Evolutionary conservation across 352 stramenopile genomes (phyloP).

Genomic region (Pythium monospermum): DNA sequence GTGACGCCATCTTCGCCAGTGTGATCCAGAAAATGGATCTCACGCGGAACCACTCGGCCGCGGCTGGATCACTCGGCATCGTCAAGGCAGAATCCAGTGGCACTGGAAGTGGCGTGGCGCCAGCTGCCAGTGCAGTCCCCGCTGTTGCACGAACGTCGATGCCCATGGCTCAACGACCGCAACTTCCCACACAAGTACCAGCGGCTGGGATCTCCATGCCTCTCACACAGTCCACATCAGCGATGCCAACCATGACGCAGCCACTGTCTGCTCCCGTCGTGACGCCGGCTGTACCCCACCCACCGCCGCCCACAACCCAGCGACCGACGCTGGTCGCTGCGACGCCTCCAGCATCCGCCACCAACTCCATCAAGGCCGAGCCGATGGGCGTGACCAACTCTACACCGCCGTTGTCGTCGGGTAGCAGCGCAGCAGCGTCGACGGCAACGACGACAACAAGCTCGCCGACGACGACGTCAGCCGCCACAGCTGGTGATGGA

Average conservation of each 20-base stretch:
- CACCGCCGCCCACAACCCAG: slow-evolving; percentile 11
- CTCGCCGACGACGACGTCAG: background rate
- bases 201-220: background rate
- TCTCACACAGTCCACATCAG: background rate
- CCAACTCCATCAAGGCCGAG: slow-evolving; percentile 13
- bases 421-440: too few species aligned
- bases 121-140: background rate
- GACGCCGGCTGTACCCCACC: background rate
- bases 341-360: slow-evolving; percentile 2
- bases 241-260: background rate
- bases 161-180: slow-evolving; percentile 1
- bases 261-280: background rate
- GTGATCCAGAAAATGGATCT: slow-evolving; percentile 84
- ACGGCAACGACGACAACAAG: background rate
- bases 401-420: too few species aligned
- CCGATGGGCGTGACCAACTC: slow-evolving; percentile 3
- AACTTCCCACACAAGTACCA: background rate
- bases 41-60: slow-evolving; percentile 47
- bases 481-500: too few species aligned
- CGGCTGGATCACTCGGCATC: slow-evolving; percentile 26
- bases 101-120: too few species aligned
- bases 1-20: slow-evolving; percentile 73
- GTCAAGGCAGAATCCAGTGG: slow-evolving; percentile 18
- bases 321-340: slow-evolving; percentile 20
- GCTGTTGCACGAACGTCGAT: background rate